Base-by-base conservation (phyloP, 768 basidiomycete species). In the Tephrocybe sp. region DNA sequence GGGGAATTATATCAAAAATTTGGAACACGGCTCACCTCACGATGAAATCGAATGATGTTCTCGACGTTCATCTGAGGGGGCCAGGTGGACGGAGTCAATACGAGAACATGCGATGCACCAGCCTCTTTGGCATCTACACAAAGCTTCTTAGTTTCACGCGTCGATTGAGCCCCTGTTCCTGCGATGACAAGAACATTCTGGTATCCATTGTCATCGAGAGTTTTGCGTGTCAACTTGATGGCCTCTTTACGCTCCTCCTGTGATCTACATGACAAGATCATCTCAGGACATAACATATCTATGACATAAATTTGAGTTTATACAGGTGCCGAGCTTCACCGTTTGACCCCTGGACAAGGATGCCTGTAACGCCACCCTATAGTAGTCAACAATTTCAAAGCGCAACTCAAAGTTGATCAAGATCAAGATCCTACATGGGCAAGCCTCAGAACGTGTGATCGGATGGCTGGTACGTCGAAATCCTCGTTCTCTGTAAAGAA, bases 121-220 rank as follows among this genome's bases (percentile, higher is more conserved):
- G 89, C 89, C 22, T 84, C 85, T 50, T 81, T 80, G 4, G 91
- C 92, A 57, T 92, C 87, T 9, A 67, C 63, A 57, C 84, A 85
- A 13, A 93, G 75, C 60, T 76, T 70, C 54, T 73, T 78, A 27
- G 89, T 92, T 64, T 91, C 89, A 15, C 83, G 75, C 0, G 89
- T 84, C 1, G 88, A 89, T 53, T 84, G 87, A 1, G 86, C 87
- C 1, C 92, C 92, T 4, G 90, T 92, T 1, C 92, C 92, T 5
- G 87, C 92, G 51, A 93, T 82, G 35, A 94, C 76, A 12, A 86
- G 66, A 32, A 83, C 77, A 32, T 86, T 69, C 40, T 77, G 64
- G 65, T 87, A 88, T 2, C 87, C 87, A 52, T 84, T 82, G 45
- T 79, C 73, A 62, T 92, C 82, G 9, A 94, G 76, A 1, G 87